Percentiles rank a stretch among this genome's conserved stretches.
These are phyloP conservation scores for Funneliformis geosporum DNA, from an alignment of 192 early-diverging fungal genomes.

Conservation along the genomic window DNA sequence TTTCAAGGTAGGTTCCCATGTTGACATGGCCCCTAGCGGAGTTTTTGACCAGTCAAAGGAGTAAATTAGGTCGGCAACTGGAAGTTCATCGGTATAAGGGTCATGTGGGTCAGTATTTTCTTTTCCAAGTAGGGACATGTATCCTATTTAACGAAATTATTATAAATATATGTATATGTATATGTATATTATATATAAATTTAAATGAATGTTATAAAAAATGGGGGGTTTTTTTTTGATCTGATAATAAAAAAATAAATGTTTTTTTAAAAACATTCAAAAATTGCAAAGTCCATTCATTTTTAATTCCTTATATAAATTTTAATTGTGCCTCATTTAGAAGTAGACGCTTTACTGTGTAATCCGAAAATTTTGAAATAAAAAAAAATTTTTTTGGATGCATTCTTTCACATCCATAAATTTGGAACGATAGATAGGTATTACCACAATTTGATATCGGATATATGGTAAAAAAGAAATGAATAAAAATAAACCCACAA, in stretches of 20 bases:
- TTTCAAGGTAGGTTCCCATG: slow-evolving; percentile 31
- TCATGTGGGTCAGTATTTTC: neutral
- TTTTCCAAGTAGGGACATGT: neutral
- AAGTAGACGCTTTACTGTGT: too few relatives aligned
- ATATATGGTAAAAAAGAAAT: too few relatives aligned
- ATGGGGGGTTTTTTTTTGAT: neutral
- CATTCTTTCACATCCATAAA: too few relatives aligned
- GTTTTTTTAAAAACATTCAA: too few relatives aligned
- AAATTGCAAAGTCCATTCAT: too few relatives aligned
- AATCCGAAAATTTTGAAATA: too few relatives aligned
- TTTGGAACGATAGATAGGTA: too few relatives aligned
- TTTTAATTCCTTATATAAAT: too few relatives aligned
- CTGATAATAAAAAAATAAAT: too few relatives aligned
- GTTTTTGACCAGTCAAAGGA: slow-evolving; percentile 42
- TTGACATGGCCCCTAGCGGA: slow-evolving; percentile 34
- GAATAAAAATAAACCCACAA: neutral
- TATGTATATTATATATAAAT: neutral
- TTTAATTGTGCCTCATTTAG: too few relatives aligned
- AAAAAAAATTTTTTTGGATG: too few relatives aligned
- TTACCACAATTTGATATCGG: too few relatives aligned
- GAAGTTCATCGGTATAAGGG: slow-evolving; percentile 14
- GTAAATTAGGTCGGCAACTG: slow-evolving; percentile 30
- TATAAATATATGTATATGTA: neutral
- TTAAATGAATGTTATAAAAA: neutral
- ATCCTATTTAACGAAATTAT: neutral